Evolutionary conservation across 306 rosid genomes (phyloP).

Genomic region (Rubus parviflorus): DNA sequence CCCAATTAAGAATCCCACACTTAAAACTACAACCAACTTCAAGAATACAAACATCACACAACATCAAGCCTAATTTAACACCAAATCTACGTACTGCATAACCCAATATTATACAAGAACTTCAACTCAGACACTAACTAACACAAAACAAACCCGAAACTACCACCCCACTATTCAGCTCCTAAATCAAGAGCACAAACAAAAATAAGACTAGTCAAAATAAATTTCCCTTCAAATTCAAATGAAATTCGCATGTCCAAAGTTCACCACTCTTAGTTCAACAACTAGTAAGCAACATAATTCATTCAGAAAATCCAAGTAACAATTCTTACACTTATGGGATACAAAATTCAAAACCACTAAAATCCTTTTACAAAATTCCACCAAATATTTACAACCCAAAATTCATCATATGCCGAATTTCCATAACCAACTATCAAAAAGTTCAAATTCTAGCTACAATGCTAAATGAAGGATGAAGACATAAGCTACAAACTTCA

Average conservation of each 20-base stretch:
- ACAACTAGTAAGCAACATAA: background rate
- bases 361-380: background rate
- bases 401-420: background rate
- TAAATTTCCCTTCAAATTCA: background rate
- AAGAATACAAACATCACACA: no score
- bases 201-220: background rate
- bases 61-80: no score
- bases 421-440: background rate
- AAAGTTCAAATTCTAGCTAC: background rate
- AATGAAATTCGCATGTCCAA: background rate
- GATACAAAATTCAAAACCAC: background rate
- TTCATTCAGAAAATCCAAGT: background rate
- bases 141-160: background rate
- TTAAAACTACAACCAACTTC: no score
- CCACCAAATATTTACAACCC: background rate
- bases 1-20: no score
- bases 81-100: background rate
- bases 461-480: background rate
- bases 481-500: background rate
- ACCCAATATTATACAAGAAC: background rate
- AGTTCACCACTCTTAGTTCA: background rate
- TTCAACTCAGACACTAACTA: background rate
- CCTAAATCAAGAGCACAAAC: background rate
- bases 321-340: background rate
- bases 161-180: background rate